Evolutionary conservation across 345 rosid genomes (phyloP), one percentile per base, ranked within the genome.

Genomic region (Citrus reticulata): DNA sequence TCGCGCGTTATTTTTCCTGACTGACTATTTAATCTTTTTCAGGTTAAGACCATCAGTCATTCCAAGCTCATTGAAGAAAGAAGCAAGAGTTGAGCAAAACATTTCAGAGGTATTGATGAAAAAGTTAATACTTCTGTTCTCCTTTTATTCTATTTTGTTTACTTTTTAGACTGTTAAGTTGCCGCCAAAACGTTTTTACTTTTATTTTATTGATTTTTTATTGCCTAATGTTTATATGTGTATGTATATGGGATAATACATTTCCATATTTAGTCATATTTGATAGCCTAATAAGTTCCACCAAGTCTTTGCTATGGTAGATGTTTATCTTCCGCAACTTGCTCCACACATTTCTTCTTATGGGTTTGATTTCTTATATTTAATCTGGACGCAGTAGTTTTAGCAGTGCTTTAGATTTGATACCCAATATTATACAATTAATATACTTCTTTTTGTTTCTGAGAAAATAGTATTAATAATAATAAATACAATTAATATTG

Each of bases 11-110:
- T 32, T 40, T 51, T 54, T 49, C 8, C 42, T 29, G 37, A 72
- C 51, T 42, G 54, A 72, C 46, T 70, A 57, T 79, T 42, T 30
- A 49, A 51, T 24, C 46, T 71, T 63, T 77, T 65, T 65, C 90
- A 96, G 97, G 86, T 84, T 96, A 86, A 88, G 87, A 79, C 94
- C 90, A 72, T 86, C 94, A 9, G 72, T 77, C 49, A 73, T 85
- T 65, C 78, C 86, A 74, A 84, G 84, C 46, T 84, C 87, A 49
- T 90, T 82, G 85, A 90, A 75, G 91, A 95, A 89, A 83, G 92
- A 84, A 55, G 97, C 87, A 62, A 87, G 81, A 81, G 85, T 76
- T 66, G 62, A 74, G 68, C 88, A 84, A 74, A 86, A 77, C 39
- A 73, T 59, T 80, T 62, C 65, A 74, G 89, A 94, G 97, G 98